Percentiles rank a stretch among this genome's conserved stretches.
Conservation (phyloP, 371 early-diverging fungal species). For the Apophysomyces ossiformis region DNA sequence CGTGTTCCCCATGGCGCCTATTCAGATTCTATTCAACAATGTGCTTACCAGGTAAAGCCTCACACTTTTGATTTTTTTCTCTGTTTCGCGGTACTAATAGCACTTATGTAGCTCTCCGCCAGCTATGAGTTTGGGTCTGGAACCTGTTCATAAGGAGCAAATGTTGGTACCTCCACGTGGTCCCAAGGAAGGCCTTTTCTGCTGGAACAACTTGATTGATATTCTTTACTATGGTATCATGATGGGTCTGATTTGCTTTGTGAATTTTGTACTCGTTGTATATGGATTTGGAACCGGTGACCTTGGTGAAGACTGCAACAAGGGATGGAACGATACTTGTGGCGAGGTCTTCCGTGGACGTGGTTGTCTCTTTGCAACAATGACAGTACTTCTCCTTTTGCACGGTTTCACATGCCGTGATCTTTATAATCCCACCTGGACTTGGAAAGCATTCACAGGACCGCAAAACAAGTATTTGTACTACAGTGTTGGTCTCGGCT, state of each 20-base stretch:
- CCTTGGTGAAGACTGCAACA: constrained; percentile 68
- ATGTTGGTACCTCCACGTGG: constrained; percentile 86
- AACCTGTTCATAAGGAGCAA: constrained; percentile 77
- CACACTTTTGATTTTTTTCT: neutral
- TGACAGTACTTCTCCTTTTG: constrained; percentile 68
- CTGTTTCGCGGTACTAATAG: neutral
- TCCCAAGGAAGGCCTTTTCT: constrained; percentile 68
- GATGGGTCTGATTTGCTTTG: constrained; percentile 68
- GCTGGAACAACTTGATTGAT: constrained; percentile 66
- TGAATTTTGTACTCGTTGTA: constrained; percentile 71
- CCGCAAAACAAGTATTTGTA: constrained; percentile 65
- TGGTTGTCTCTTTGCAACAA: constrained; percentile 69
- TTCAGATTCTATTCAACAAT: constrained; percentile 91
- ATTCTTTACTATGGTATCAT: constrained; percentile 77
- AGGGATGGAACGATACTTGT: constrained; percentile 59
- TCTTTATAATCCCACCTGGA: constrained; percentile 62
- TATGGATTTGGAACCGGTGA: constrained; percentile 65
- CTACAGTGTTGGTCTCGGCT: constrained; percentile 57
- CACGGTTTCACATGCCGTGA: constrained; percentile 80
- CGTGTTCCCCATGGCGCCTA: constrained; percentile 79
- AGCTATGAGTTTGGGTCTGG: constrained; percentile 84
- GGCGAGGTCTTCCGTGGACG: constrained; percentile 76
- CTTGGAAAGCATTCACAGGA: constrained; percentile 40
- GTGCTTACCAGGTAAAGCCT: constrained; percentile 61
- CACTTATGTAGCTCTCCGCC: constrained; percentile 66